Conservation (phyloP, 169 alveolate species). For the Perkinsus olseni region DNA sequence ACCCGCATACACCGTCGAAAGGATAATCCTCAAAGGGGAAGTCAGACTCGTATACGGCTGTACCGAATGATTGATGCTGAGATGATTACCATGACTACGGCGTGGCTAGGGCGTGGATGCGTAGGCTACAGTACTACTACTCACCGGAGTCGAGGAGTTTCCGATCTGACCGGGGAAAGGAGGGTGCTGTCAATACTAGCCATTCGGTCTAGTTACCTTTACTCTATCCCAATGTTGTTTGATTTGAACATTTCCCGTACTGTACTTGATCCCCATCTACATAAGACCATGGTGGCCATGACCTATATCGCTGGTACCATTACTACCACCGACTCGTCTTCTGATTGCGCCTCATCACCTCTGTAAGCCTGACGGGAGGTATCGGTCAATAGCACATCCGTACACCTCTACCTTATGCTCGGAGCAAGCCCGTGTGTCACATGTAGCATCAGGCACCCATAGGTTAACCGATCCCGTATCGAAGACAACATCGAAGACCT, state of each 20-base stretch:
- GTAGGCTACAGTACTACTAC: not conserved
- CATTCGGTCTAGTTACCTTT: not conserved
- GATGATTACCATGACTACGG: not conserved
- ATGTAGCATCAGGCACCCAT: slow-evolving; percentile 52
- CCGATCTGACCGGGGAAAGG: not conserved
- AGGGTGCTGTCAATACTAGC: not conserved
- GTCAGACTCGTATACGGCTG: not conserved
- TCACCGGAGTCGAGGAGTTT: not conserved
- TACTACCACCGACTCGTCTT: not conserved
- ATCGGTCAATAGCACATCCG: not conserved
- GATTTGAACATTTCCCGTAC: not conserved
- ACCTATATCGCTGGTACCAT: not conserved
- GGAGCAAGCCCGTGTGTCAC: slow-evolving; percentile 34
- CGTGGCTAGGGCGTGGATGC: not conserved
- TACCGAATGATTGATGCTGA: not conserved
- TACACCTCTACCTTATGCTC: not conserved
- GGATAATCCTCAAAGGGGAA: not conserved
- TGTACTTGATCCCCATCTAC: not conserved
- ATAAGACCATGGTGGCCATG: not conserved
- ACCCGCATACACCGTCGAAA: not conserved
- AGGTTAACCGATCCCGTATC: slow-evolving; percentile 64
- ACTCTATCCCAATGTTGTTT: not conserved
- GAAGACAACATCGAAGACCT: slow-evolving; percentile 46
- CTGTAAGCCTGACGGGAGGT: not conserved
- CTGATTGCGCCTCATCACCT: not conserved